These are phyloP conservation scores for Cystobasidium sp. DNA, from an alignment of 1,284 basidiomycete species.

Conservation along the genomic window DNA sequence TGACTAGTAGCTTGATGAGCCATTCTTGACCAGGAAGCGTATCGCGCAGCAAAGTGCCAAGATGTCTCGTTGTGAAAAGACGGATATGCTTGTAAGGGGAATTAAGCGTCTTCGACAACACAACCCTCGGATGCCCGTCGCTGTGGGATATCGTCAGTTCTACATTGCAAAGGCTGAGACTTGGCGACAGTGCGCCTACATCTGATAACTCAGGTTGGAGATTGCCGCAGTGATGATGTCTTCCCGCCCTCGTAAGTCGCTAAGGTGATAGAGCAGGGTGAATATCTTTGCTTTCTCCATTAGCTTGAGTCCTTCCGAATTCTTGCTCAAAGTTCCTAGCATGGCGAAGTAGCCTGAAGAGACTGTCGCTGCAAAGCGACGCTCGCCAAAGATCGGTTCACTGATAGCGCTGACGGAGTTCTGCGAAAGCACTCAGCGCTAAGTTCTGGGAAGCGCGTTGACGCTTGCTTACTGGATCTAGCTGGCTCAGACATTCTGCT, in stretches of 20 bases:
- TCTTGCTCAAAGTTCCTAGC: constrained; percentile 85
- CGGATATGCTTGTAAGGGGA: constrained; percentile 91
- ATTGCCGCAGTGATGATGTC: constrained; percentile 90
- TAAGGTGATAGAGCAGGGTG: constrained; percentile 91
- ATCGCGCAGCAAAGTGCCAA: constrained; percentile 62
- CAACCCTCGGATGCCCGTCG: constrained; percentile 87
- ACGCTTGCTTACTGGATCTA: constrained; percentile 75
- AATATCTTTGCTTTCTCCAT: constrained; percentile 91
- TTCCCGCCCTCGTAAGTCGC: constrained; percentile 85
- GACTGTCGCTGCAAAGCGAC: constrained; percentile 78
- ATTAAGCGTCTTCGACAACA: constrained; percentile 89
- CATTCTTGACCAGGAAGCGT: constrained; percentile 69
- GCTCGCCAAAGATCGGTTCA: constrained; percentile 86
- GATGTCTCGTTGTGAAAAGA: constrained; percentile 81
- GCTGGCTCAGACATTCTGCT: constrained; percentile 82
- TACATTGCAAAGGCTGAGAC: background rate
- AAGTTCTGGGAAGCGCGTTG: background rate
- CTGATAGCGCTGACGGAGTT: constrained; percentile 50
- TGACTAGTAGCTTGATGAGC: constrained; percentile 85
- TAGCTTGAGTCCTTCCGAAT: constrained; percentile 82
- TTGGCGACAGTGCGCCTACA: constrained; percentile 63
- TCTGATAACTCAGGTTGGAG: constrained; percentile 85
- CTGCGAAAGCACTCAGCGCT: constrained; percentile 40
- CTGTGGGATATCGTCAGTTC: constrained; percentile 59
- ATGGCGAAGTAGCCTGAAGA: constrained; percentile 95